phyloP scores from a whole-genome alignment of 2,329 filamentous ascomycete species.

The Exutisphaerella laricina region DNA sequence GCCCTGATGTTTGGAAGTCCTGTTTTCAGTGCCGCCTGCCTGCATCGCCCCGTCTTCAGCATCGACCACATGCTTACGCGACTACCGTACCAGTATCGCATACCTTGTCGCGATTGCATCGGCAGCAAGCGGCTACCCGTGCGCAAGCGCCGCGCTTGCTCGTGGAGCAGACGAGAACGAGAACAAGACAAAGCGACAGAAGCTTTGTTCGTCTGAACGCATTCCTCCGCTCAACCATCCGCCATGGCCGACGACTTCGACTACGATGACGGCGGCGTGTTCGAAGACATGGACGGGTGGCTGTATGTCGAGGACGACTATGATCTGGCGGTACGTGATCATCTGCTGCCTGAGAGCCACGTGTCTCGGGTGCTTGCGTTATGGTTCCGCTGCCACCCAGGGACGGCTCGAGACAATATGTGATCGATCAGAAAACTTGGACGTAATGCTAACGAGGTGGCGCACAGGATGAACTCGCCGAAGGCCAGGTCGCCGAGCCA shows the following conservation, averaged over 20 bases:
- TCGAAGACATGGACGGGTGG: conserved; percentile 39
- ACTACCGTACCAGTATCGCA: not conserved
- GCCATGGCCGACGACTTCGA: conserved; percentile 30
- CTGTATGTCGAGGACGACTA: conserved; percentile 45
- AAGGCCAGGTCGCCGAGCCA: conserved; percentile 43
- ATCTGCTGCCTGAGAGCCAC: not conserved
- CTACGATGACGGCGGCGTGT: conserved; percentile 37
- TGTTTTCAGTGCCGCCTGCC: too few relatives aligned
- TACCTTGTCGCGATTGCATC: too few relatives aligned
- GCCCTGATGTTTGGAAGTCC: too few relatives aligned
- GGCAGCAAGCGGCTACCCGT: conserved; percentile 2
- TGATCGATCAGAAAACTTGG: too few relatives aligned
- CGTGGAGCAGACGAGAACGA: not conserved
- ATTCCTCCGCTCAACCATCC: too few relatives aligned
- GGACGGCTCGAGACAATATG: too few relatives aligned
- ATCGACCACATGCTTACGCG: conserved; percentile 2
- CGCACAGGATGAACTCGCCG: conserved; percentile 44
- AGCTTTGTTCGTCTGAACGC: too few relatives aligned
- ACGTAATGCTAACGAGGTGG: conserved; percentile 1
- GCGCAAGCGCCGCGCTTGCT: conserved; percentile 2
- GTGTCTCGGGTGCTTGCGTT: conserved; percentile 14
- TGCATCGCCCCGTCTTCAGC: not conserved
- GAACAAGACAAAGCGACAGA: not conserved
- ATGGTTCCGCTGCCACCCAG: conserved; percentile 4
- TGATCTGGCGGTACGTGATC: conserved; percentile 33